Base-by-base conservation (phyloP, 177 flowering plant species). In the Vitis hybrid region DNA sequence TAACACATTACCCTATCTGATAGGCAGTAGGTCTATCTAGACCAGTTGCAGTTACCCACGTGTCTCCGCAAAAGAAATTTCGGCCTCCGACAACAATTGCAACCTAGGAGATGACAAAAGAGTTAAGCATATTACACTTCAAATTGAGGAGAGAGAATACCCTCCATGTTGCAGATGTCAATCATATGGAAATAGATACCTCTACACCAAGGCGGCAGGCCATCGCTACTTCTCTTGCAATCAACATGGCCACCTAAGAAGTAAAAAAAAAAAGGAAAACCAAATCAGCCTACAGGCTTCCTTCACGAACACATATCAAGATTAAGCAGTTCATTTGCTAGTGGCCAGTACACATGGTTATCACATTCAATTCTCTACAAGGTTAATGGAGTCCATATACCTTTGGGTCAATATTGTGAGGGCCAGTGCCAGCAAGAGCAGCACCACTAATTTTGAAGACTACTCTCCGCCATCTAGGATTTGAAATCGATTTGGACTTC, bases 51-150 rank as follows among this genome's bases (percentile, higher is more conserved):
- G 83, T 74, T 17, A 92, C 88, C 99, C 98, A 96, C n/a, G 97
- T 70, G 28, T 94, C 88, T 73, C 97, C 97, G 79, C 97, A 92
- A 77, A 93, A 95, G 86, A 95, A 90, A 77, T 95, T 95, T 38
- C 99, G 88, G 47, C 97, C 97, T 49, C 98, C 98, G 74, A 93
- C 84, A 71, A 95, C 98, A 79, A 95, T 89, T n/a, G 98, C 97
- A 58, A 93, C 97, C 99, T 95, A 71, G 64, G 38, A 15, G 2
- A 69, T 67, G 15, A 75, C 11, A 63, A 2, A 56, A 66, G 50
- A 60, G 33, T 5, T 38, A 59, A 72, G 76, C 87, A 6, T 3
- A 60, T 11, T 24, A 28, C 49, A 71, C 18, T 53, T 22, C 62
- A 67, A 59, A 24, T 13, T 0, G 14, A 18, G 94, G 18, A 55